phyloP scores from a whole-genome alignment of 2,329 filamentous ascomycete genomes.

The Leptographium wingfieldii region DNA sequence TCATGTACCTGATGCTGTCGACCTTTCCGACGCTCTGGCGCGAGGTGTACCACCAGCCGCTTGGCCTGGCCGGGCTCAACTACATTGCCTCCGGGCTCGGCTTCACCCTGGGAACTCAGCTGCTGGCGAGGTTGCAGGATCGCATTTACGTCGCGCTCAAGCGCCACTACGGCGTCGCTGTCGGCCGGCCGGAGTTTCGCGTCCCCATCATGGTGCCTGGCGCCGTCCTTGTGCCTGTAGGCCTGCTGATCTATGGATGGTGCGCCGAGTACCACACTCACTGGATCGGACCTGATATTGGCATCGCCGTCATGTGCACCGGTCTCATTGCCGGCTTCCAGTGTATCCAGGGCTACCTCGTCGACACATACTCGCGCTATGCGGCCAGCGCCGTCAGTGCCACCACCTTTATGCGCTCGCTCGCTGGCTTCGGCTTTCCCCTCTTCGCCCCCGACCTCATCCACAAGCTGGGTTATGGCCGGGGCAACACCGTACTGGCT shows the following conservation, averaged over 20 bases:
- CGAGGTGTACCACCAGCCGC: constrained; percentile 19
- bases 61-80: constrained; percentile 23
- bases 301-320: constrained; percentile 24
- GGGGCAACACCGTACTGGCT: constrained; percentile 30
- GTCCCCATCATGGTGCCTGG: constrained; percentile 29
- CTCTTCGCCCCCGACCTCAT: constrained; percentile 38
- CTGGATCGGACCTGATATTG: constrained; percentile 34
- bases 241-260: constrained; percentile 34
- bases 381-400: constrained; percentile 33
- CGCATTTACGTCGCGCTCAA: constrained; percentile 30
- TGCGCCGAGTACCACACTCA: constrained; percentile 27
- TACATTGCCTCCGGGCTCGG: constrained; percentile 25
- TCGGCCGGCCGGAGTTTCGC: constrained; percentile 29
- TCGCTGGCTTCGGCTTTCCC: constrained; percentile 39
- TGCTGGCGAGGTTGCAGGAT: constrained; percentile 33
- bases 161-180: constrained; percentile 20
- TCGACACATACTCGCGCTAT: constrained; percentile 33
- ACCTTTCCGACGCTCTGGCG: constrained; percentile 36
- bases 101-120: constrained; percentile 31
- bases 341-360: constrained; percentile 32
- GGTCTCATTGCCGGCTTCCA: constrained; percentile 29
- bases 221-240: constrained; percentile 27
- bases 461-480: constrained; percentile 25
- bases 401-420: constrained; percentile 29
- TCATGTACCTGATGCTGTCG: constrained; percentile 37